phyloP scores from a whole-genome alignment of 1,139 yeast species.

The Suzukiozyma palmioleophila region DNA sequence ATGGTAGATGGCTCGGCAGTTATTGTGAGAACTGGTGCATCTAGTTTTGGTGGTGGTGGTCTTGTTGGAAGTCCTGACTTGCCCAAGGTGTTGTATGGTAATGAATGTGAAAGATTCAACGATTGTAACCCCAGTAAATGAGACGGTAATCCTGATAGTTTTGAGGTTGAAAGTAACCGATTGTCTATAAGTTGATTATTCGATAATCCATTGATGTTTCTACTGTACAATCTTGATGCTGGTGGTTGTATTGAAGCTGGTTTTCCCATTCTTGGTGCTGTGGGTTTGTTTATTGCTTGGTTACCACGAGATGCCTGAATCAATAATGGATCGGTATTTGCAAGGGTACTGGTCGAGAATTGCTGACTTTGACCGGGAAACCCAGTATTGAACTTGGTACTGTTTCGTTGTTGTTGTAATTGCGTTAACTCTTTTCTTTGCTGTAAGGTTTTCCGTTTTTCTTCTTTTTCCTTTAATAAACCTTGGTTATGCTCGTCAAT shows the following conservation, averaged over 20 bases:
- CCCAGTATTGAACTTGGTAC: constrained; percentile 5
- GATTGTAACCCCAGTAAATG: constrained; percentile 18
- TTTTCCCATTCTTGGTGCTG: constrained; percentile 39
- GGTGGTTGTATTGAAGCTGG: constrained; percentile 50
- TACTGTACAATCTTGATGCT: constrained; percentile 32
- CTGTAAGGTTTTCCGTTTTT: constrained; percentile 18
- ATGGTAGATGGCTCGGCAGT: constrained; percentile 16
- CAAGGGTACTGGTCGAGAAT: neutral
- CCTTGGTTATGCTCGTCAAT: constrained; percentile 34
- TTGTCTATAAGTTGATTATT: constrained; percentile 15
- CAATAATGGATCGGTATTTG: constrained; percentile 7
- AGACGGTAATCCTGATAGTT: constrained; percentile 19
- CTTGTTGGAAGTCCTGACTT: constrained; percentile 15
- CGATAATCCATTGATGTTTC: constrained; percentile 13
- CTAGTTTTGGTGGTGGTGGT: constrained; percentile 38
- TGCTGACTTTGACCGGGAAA: neutral
- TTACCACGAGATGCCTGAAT: constrained; percentile 13
- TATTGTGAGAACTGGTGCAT: constrained; percentile 30
- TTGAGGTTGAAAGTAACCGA: constrained; percentile 15
- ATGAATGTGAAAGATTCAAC: constrained; percentile 16
- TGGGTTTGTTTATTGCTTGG: constrained; percentile 41
- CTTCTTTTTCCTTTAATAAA: constrained; percentile 21
- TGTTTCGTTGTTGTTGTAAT: constrained; percentile 13
- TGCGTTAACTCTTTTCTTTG: constrained; percentile 20
- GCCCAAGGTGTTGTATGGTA: constrained; percentile 5